These are phyloP conservation scores for Candida morakotiae DNA, from an alignment of 805 yeast genomes.

Conservation along the genomic window DNA sequence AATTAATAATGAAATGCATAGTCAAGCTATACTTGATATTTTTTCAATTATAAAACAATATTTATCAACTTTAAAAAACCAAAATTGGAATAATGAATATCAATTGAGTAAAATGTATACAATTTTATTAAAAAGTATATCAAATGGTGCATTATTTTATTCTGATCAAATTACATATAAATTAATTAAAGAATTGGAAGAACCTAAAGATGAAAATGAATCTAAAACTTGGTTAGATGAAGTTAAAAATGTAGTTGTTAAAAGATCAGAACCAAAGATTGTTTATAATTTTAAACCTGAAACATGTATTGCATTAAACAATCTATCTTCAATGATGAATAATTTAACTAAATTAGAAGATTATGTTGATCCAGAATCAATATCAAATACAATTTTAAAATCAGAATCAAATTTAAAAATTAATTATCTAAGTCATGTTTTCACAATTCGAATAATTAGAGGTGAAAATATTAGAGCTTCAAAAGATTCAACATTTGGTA, in stretches of 20 bases:
- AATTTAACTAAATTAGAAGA: conserved; percentile 52
- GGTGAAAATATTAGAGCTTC: conserved; percentile 52
- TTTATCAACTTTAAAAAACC: conserved; percentile 49
- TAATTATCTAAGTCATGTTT: conserved; percentile 46
- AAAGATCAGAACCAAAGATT: conserved; percentile 31
- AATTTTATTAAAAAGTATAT: conserved; percentile 54
- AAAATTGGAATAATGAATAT: conserved; percentile 62
- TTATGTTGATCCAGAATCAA: conserved; percentile 52
- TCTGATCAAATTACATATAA: conserved; percentile 34
- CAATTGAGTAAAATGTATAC: conserved; percentile 65
- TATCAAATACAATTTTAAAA: conserved; percentile 38
- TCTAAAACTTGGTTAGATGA: conserved; percentile 45
- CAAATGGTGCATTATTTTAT: conserved; percentile 56
- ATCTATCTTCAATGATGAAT: conserved; percentile 49
- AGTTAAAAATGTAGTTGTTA: conserved; percentile 47
- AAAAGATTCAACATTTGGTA: conserved; percentile 17
- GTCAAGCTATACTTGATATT: conserved; percentile 65
- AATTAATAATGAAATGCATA: conserved; percentile 40
- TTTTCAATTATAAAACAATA: conserved; percentile 60
- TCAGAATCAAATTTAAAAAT: conserved; percentile 29
- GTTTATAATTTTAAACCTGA: conserved; percentile 57
- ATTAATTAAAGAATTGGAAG: conserved; percentile 40
- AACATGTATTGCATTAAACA: conserved; percentile 75
- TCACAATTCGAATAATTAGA: conserved; percentile 56
- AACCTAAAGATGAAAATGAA: conserved; percentile 16